These are phyloP conservation scores for Silybum marianum DNA, from an alignment of 129 eudicot species.

Conservation along the genomic window DNA sequence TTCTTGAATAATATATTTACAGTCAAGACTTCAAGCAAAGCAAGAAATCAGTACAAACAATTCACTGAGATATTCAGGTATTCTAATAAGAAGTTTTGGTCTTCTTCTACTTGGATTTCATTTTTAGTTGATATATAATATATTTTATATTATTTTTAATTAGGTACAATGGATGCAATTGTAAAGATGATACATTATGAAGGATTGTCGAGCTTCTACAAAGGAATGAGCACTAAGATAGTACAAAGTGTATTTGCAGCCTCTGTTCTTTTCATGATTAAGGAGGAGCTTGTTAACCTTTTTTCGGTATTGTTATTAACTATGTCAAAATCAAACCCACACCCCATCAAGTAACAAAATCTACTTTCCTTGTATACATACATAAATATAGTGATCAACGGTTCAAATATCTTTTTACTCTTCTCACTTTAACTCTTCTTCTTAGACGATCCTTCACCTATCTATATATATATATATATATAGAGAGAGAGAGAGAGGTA, in stretches of 20 bases:
- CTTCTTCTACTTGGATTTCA: neutral
- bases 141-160: neutral
- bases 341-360: neutral
- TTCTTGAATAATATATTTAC: conserved; percentile 30
- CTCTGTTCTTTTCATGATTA: conserved; percentile 92
- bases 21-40: conserved; percentile 99
- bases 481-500: neutral
- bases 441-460: neutral
- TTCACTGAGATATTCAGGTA: conserved; percentile 88
- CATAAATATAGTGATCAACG: neutral
- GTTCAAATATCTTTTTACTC: no score
- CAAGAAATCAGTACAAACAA: conserved; percentile 85
- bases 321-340: conserved; percentile 10
- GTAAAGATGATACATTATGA: conserved; percentile 88
- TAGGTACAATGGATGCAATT: conserved; percentile 93
- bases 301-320: conserved; percentile 37
- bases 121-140: neutral
- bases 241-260: conserved; percentile 99
- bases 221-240: conserved; percentile 98
- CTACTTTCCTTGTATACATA: conserved; percentile 17
- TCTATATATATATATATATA: neutral
- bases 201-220: conserved; percentile 82
- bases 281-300: conserved; percentile 92
- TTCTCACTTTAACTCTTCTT: no score
- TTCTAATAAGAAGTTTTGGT: neutral